Conservation (phyloP, 768 basidiomycete genomes). For the Hypholoma sublateritium region DNA sequence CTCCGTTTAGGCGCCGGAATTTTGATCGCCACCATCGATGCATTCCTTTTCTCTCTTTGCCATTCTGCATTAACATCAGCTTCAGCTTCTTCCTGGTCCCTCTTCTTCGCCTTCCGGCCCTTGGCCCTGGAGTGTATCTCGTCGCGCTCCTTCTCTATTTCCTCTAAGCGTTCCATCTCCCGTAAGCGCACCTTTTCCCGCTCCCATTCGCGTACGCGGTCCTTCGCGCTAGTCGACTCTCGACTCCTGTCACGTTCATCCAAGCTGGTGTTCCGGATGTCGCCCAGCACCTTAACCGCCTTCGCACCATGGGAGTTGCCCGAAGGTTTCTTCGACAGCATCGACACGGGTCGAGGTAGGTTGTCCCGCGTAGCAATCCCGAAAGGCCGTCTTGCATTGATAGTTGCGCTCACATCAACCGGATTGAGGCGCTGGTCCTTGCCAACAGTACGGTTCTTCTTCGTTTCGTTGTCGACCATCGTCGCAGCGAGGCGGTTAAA, state of each 20-base stretch:
- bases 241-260: constrained; percentile 26
- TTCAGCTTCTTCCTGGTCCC: constrained; percentile 15
- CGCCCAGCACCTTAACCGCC: constrained; percentile 24
- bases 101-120: constrained; percentile 27
- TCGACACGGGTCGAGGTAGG: constrained; percentile 18
- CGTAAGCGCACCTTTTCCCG: constrained; percentile 66
- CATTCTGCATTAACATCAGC: neutral
- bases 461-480: constrained; percentile 20
- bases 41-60: constrained; percentile 14
- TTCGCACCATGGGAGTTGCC: constrained; percentile 25
- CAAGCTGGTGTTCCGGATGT: constrained; percentile 12
- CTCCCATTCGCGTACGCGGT: constrained; percentile 77
- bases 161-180: constrained; percentile 65
- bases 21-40: constrained; percentile 18
- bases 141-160: constrained; percentile 52
- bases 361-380: constrained; percentile 28
- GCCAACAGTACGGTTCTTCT: constrained; percentile 3
- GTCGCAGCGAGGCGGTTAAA: constrained; percentile 28
- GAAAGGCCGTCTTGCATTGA: constrained; percentile 30
- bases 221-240: constrained; percentile 49
- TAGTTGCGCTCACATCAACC: constrained; percentile 5
- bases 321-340: constrained; percentile 24
- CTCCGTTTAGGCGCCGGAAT: constrained; percentile 11
- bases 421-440: constrained; percentile 3
- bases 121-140: constrained; percentile 39